Evolutionary conservation across 768 basidiomycete genomes (phyloP), one percentile per base, ranked within the genome.

Genomic region (Mrakia frigida): DNA sequence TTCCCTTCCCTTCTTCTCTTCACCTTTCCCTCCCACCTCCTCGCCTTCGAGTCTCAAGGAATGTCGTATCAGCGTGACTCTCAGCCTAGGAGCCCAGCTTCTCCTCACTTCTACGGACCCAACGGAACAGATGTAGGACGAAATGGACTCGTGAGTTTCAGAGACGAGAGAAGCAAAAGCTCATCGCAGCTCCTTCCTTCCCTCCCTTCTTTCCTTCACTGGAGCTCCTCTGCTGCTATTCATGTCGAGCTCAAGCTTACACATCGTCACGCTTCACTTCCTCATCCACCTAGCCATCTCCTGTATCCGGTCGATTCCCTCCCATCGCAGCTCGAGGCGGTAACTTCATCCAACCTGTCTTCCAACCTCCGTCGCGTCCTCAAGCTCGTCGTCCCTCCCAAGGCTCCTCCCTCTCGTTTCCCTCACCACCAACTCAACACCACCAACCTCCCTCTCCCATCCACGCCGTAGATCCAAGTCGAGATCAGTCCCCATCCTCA

Each of bases 281-380:
- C 18, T 5, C 13, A 1, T 43, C 13, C 5, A 39, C 14, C 3
- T 35, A 73, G 71, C 52, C 70, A 4, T 77, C 76, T 0, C 76
- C 70, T 41, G 50, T 71, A 33, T 65, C 71, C 1, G 28, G 33
- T 39, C 76, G 76, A 0, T 77, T 77, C 53, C 76, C 76, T 67
- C 61, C 73, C 0, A 56, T 63, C n/a, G 76, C 60, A 21, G 76
- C 70, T 11, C 70, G 76, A 59, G 76, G 76, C 16, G 76, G 76
- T 37, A 73, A 72, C 67, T 68, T 77, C 52, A 63, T 77, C 0
- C 76, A 43, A 25, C 76, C 76, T 28, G 63, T 71, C 16, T 77
- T 63, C 11, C 37, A 56, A 5, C 56, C 70, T 21, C 76, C 76
- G 61, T 46, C 76, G 41, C 72, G 76, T 53, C 23, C 70, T 33